phyloP scores from a whole-genome alignment of 345 rosid genomes.

The Chamaenerion angustifolium region DNA sequence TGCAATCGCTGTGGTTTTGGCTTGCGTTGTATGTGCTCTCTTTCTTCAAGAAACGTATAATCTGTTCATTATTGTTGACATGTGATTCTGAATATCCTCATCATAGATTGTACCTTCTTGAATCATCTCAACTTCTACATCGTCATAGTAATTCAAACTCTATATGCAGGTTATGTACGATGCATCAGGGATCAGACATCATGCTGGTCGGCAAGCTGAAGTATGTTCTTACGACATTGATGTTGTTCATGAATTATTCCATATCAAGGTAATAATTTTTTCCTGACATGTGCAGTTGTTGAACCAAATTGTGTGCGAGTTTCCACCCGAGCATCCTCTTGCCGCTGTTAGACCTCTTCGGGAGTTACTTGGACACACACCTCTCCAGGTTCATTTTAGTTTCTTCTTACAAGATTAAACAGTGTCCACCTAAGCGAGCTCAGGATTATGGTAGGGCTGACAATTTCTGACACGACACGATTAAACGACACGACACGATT shows the following conservation, averaged over 20 bases:
- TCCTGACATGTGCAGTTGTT: conserved; percentile 40
- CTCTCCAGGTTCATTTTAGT: conserved; percentile 53
- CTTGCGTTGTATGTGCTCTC: conserved; percentile 57
- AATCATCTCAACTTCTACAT: neutral
- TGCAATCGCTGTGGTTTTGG: conserved; percentile 73
- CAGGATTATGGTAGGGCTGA: too few species aligned
- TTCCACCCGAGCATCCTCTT: conserved; percentile 91
- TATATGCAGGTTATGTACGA: conserved; percentile 82
- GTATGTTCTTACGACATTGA: conserved; percentile 19
- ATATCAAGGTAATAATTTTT: neutral
- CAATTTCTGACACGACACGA: too few species aligned
- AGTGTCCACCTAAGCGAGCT: too few species aligned
- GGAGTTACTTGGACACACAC: conserved; percentile 93
- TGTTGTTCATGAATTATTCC: neutral
- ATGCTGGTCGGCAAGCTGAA: conserved; percentile 99
- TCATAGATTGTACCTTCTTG: neutral
- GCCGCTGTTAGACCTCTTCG: conserved; percentile 76
- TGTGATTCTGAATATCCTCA: neutral
- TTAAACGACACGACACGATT: too few species aligned
- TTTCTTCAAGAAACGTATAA: neutral
- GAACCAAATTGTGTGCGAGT: conserved; percentile 93
- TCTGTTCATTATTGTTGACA: neutral
- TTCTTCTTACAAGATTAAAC: neutral
- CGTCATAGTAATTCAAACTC: neutral
- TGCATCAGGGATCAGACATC: conserved; percentile 90